Base-by-base conservation (phyloP, 352 stramenopile species). In the Pythium inflatum region DNA sequence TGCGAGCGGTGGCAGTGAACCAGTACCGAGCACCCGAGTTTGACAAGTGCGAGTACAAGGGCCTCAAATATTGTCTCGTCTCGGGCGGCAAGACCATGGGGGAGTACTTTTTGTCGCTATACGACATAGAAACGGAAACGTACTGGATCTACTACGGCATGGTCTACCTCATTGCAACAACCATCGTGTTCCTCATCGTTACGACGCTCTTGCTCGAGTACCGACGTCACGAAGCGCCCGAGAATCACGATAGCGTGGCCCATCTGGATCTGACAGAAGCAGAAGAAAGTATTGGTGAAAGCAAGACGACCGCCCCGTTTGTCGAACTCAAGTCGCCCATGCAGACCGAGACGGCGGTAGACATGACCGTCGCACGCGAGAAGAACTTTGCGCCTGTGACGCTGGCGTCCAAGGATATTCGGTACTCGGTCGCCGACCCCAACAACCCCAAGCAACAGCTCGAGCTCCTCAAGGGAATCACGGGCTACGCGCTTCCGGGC, bases 361-460 rank as follows among this genome's bases (percentile, higher is more conserved):
- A 70, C 14, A 36, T 74, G 5, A 36, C 50, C 3, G 18, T 20
- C 2, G 14, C 20, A 3, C 57, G 51, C 0, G 48, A 67, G 53
- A 60, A 46, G 31, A 74, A 71, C 43, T 80, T 78, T 56, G 43
- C 60, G 2, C 75, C 75, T 0, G 72, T 77, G 20, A 77, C 70
- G 31, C 43, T 81, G 2, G 70, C 65, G 5, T 77, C 79, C 56
- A 48, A 68, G 34, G 51, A 81, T 31, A 49, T 81, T 3, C 66
- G 68, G 30, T 81, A 81, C 60, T 68, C 62, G 11, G 75, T 81
- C 4, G 38, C 57, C 20, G 41, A 73, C 22, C 75, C 75, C 3
- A 34, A 59, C 31, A 69, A 76, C 38, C 36, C 45, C 0, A 74
- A 79, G 48, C 34, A 70, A 20, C 75, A 82, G 22, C 60, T 92